Evolutionary conservation across 257 asterid species (phyloP), one percentile per base, ranked within the genome.

Genomic region (Verbena officinalis): DNA sequence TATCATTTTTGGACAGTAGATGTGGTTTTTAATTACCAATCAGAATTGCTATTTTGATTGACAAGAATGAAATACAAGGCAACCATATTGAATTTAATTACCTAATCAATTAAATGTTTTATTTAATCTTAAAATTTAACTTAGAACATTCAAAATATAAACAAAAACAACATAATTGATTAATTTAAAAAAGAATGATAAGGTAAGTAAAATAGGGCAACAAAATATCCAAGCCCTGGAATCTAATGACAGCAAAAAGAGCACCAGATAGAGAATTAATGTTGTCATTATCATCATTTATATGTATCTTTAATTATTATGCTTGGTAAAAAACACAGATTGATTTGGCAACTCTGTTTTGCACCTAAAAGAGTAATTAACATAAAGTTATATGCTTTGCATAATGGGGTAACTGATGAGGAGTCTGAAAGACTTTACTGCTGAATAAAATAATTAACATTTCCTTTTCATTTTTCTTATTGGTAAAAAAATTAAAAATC

Each of bases 221-320:
- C n/a, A n/a, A 27, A 27, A 27, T 27, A 17, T 19, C n/a, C n/a
- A 19, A 0, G 33, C 33, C 16, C 15, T 48, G 1, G 1, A 48
- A 48, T 19, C 16, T 10, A 48, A 48, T 48, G 54, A 0, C 30
- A 48, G 51, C 21, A 0, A 11, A 45, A 45, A 1, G 21, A 15
- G 9, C 11, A 16, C 17, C 0, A 2, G 2, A 50, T 24, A 17
- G 22, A 52, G 14, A 22, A 21, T 51, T 27, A 27, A 27, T 27
- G 36, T 30, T 52, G 44, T n/a, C 24, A 55, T 55, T 55, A 55
- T 55, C 43, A 30, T n/a, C n/a, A n/a, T n/a, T n/a, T n/a, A n/a
- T 31, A 12, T 24, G 31, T n/a, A 14, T 14, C 13, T 15, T 6
- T 7, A 12, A 55, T 15, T 9, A n/a, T 44, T 16, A 22, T 43